Base-by-base conservation (phyloP, 192 early-diverging fungal genomes). In the Coemansia sp. region DNA sequence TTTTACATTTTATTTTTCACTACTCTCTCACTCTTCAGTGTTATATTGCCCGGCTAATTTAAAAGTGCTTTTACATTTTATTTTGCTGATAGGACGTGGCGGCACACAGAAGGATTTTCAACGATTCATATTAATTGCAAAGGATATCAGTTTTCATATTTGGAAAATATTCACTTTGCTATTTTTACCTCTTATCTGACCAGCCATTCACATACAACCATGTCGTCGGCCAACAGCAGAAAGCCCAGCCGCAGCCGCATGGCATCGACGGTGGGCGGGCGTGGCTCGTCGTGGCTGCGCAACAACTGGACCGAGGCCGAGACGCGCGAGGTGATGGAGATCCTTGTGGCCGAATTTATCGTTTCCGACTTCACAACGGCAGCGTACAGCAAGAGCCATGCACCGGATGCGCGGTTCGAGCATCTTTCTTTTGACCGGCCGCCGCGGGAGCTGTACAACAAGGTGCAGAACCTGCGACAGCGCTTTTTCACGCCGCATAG, bases 281-380 rank as follows among this genome's bases (percentile, higher is more conserved):
- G 74, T 0, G 74, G 60, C 18, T 55, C 71, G n/a, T 79, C 76
- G 2, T 79, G 71, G 71, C 67, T 69, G n/a, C 76, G 76, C 56
- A 79, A 79, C 64, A 79, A 79, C 65, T 79, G 76, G 76, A 73
- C 76, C 8, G 76, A 79, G 36, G n/a, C 63, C 10, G 76, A 79
- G 51, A 79, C 76, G 7, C 76, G 76, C 64, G 76, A 79, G 54
- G 76, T 79, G 33, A 79, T 79, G 76, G 71, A 70, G 33, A 73
- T 79, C 38, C 68, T 79, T 18, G 76, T 79, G 16, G 50, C 61
- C 50, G 76, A 79, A 71, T 79, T 79, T 56, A 67, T 79, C 40
- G 8, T 12, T 1, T 59, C 51, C 38, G 54, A 69, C 52, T 73
- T 61, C 52, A 59, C 62, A 2, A 79, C 76, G 0, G 64, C 54